Conservation (phyloP, 192 early-diverging fungal species). For the Paraglomus occultum region DNA sequence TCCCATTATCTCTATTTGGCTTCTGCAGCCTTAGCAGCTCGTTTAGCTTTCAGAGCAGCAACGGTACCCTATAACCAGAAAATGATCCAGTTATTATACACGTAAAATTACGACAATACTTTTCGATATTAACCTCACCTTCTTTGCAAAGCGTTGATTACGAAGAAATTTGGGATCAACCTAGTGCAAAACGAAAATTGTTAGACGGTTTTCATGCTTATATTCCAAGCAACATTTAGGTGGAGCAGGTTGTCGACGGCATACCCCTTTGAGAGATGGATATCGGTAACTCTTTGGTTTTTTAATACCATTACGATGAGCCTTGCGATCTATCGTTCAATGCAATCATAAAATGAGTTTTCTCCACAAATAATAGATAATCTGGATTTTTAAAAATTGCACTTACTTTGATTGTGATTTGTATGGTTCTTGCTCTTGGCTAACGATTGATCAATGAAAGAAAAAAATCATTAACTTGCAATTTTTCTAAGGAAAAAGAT, state of each 20-base stretch:
- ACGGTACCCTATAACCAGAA: too few relatives aligned
- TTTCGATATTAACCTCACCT: conserved; percentile 32
- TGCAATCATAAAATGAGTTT: not conserved
- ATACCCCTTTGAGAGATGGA: conserved; percentile 94
- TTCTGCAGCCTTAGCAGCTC: too few relatives aligned
- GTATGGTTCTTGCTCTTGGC: conserved; percentile 99
- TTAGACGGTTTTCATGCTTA: too few relatives aligned
- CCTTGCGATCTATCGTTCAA: conserved; percentile 74
- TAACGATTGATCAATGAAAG: conserved; percentile 33
- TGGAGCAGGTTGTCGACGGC: conserved; percentile 98
- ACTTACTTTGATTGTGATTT: conserved; percentile 99
- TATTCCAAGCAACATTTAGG: conserved; percentile 57
- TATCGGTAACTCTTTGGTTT: conserved; percentile 88
- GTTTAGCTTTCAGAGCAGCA: too few relatives aligned
- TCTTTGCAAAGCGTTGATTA: conserved; percentile 93
- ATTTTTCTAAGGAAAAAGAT: too few relatives aligned
- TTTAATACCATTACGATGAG: conserved; percentile 99
- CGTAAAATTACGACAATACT: too few relatives aligned
- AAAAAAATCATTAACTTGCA: too few relatives aligned
- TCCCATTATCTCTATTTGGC: too few relatives aligned
- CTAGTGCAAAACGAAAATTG: not conserved
- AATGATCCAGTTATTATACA: too few relatives aligned
- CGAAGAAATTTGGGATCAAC: conserved; percentile 84
- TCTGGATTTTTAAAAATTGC: not conserved
- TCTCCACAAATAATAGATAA: conserved; percentile 17